Evolutionary conservation across 192 early-diverging fungal species (phyloP).

Genomic region (Gonapodya prolifera): DNA sequence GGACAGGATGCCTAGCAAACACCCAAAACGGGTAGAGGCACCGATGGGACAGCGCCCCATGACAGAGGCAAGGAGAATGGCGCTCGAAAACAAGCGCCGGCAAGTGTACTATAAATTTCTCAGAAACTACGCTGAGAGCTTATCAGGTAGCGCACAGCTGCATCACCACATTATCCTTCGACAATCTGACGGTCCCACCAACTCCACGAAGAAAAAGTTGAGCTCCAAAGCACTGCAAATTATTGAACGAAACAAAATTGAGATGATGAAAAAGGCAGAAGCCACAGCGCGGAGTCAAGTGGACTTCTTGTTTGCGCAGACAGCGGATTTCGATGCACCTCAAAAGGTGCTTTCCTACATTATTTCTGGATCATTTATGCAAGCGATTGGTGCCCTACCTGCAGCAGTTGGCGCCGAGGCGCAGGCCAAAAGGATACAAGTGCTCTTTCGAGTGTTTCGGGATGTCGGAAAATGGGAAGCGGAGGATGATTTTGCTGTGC

Average conservation of each 20-base stretch:
- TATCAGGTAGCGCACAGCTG: background rate
- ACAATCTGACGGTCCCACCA: background rate
- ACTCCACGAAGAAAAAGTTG: background rate
- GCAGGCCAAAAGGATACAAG: background rate
- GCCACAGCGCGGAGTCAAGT: background rate
- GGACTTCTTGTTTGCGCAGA: background rate
- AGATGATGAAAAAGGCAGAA: background rate
- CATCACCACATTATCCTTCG: background rate
- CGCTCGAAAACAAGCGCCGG: background rate
- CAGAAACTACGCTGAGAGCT: background rate
- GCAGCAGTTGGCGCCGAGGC: background rate
- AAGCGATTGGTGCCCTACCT: background rate
- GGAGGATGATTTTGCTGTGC: background rate
- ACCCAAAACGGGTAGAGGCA: background rate
- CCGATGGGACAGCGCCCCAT: background rate
- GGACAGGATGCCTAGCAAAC: background rate
- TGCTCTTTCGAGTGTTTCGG: background rate
- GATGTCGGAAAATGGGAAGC: background rate
- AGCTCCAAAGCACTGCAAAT: background rate
- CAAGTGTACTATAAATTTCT: background rate
- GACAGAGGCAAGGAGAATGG: background rate
- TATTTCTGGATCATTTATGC: background rate
- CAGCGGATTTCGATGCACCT: background rate
- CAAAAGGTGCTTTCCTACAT: background rate
- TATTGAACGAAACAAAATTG: background rate